Base-by-base conservation (phyloP, 2,329 filamentous ascomycete genomes). In the Bipolaris bicolor region DNA sequence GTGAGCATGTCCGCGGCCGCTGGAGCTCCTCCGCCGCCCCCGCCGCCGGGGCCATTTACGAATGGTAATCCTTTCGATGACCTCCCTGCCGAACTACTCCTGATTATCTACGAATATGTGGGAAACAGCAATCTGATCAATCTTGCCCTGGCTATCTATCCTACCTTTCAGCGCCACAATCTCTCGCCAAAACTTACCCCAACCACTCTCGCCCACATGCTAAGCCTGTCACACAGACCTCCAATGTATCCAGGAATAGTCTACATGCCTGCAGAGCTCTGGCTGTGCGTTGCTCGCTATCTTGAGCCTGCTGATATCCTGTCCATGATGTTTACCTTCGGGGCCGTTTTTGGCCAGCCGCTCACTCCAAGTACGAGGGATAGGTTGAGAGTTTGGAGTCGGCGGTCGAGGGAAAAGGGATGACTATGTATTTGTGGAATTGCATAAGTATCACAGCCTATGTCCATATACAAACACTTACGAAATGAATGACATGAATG, bases 101-200 rank as follows among this genome's bases (percentile, higher is more conserved):
- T 82, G 18, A 73, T 77, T 40, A 80, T 83, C 15, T 73, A 81
- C 55, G 65, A 77, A 16, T 72, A 73, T 18, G 70, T 82, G 5
- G 66, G 73, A 22, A 68, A 76, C 5, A 69, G 76, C 7, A 71
- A 78, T 6, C 79, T 79, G 53, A 75, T 82, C 65, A 78, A 76
- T 33, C 77, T 83, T 48, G 78, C 78, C 2, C 75, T 83, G 33
- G 80, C 79, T 46, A 74, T 78, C 40, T 82, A 82, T 60, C 77
- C 77, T 5, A 69, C 78, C 3, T 70, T 83, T 6, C 71, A 74
- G 49, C 67, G 69, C 13, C 75, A 77, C 44, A 73, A 68, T 31
- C 60, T 76, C 4, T 66, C 67, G 7, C 72, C 73, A n/a, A 55
- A 64, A 15, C 65, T 76, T 33, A 70, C 70, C 3, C 41, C 54